Evolutionary conservation across 1,284 basidiomycete species (phyloP), one percentile per base, ranked within the genome.

Genomic region (Boletus nobilissimus): DNA sequence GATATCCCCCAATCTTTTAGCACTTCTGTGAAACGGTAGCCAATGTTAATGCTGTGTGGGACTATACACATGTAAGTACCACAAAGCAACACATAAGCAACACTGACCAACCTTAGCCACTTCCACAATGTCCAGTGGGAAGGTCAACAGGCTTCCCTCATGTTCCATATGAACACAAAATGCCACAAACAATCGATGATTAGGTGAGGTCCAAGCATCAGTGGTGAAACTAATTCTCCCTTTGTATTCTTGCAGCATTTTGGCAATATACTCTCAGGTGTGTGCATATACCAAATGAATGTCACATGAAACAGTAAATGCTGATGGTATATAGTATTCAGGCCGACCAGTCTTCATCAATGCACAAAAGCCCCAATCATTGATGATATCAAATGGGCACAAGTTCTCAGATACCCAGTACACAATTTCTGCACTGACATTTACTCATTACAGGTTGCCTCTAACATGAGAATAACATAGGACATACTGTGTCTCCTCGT

Each of bases 191-290:
- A 39, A 11, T 10, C 29, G 26, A 36, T 70, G 54, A 24, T 70
- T 70, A 1, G 51, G 54, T 32, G 54, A 70, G 16, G 54, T 40
- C 69, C 54, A 70, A 39, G 29, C 29, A 39, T 70, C 38, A 5
- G 69, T 70, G 13, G 51, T 57, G 34, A 70, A 70, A 40, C 51
- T 70, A 8, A 70, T n/a, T 57, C n/a, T 70, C 24, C 68, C 38
- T 13, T 64, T 29, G 26, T 64, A 64, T 29, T 64, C 38, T 19
- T 60, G 32, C 19, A 60, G 57, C 32, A 60, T 60, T 19, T 60
- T 60, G 57, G 57, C 18, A 46, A 46, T 22, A 46, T 19, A 5
- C 43, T 46, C 43, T 46, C 43, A 6, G 43, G 19, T 46, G 19
- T 11, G 3, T 63, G 34, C 14, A 63, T 63, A 63, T 9, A 63